Evolutionary conservation across 805 yeast genomes (phyloP), one percentile per base, ranked within the genome.

Genomic region (Metahyphopichia silvanorum): DNA sequence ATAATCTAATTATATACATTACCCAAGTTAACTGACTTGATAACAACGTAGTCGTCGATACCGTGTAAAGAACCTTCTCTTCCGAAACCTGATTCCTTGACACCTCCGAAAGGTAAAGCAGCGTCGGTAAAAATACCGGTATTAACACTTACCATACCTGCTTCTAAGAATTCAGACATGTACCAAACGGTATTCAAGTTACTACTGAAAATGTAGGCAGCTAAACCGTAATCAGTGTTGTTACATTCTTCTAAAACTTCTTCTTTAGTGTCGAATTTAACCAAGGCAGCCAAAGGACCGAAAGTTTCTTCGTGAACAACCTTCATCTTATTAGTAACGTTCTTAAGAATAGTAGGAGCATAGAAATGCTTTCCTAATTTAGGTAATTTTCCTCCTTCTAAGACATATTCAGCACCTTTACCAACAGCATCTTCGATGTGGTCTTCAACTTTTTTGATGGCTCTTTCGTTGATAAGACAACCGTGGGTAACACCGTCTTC

Each of bases 1-100:
- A n/a, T n/a, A n/a, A n/a, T 23, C 17, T 27, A 27, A 18, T 20
- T 27, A 39, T 57, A 58, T 5, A 62, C 62, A 37, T 66, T 62
- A 30, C 81, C 80, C 22, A 75, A 59, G 17, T 69, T 70, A 25
- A 76, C 61, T 7, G 78, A 61, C 50, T 77, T 77, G 40, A 82
- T 55, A 15, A 73, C 71, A 6, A 77, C 63, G 59, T 83, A 84
- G 56, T 85, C 93, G 35, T 83, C 86, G 32, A 82, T 53, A 24
- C 93, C 93, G 53, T 77, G 79, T 49, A 74, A 71, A 16, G 88
- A 80, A 35, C 88, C 89, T 62, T 83, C 89, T 57, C 88, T 75
- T 33, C 93, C 91, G 46, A 79, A 81, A 1, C 91, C 94, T 22
- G 86, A 77, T 57, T 81, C 76, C 50, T 82, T 82, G 29, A 84